Percentiles rank a stretch among this genome's conserved stretches.
Conservation (phyloP, 2,329 filamentous ascomycete genomes). For the Pochonia chlamydosporia region DNA sequence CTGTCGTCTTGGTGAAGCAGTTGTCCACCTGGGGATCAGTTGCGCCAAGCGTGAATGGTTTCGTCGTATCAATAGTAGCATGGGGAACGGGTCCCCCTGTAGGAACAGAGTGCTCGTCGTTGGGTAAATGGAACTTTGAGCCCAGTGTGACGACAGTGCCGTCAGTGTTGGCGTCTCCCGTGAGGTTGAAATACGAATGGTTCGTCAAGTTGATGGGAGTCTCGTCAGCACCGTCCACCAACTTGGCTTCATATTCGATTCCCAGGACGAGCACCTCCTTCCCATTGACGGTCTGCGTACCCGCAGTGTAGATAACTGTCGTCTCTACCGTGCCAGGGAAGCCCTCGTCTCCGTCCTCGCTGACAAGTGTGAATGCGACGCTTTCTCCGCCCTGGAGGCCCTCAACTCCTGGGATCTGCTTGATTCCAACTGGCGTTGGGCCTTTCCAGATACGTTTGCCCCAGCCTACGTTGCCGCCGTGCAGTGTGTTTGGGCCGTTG, state of each 20-base stretch:
- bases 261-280: constrained; percentile 66
- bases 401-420: constrained; percentile 43
- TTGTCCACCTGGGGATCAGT: constrained; percentile 76
- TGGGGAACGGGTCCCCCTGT: constrained; percentile 59
- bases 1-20: constrained; percentile 74
- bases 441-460: constrained; percentile 73
- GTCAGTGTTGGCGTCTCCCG: constrained; percentile 44
- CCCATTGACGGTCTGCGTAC: constrained; percentile 56
- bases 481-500: constrained; percentile 69
- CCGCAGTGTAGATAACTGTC: constrained; percentile 71
- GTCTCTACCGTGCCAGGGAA: constrained; percentile 82
- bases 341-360: constrained; percentile 78
- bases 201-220: constrained; percentile 92
- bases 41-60: constrained; percentile 66
- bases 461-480: constrained; percentile 72
- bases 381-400: constrained; percentile 56
- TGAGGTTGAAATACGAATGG: constrained; percentile 75
- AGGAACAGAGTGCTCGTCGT: constrained; percentile 70
- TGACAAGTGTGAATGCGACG: constrained; percentile 59
- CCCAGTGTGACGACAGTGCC: constrained; percentile 62
- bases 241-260: constrained; percentile 84
- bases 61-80: constrained; percentile 57
- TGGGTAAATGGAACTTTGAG: constrained; percentile 61
- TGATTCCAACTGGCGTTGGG: constrained; percentile 54
- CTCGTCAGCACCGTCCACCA: constrained; percentile 76